Conservation (phyloP, 768 basidiomycete genomes). For the Trametes cubensis region DNA sequence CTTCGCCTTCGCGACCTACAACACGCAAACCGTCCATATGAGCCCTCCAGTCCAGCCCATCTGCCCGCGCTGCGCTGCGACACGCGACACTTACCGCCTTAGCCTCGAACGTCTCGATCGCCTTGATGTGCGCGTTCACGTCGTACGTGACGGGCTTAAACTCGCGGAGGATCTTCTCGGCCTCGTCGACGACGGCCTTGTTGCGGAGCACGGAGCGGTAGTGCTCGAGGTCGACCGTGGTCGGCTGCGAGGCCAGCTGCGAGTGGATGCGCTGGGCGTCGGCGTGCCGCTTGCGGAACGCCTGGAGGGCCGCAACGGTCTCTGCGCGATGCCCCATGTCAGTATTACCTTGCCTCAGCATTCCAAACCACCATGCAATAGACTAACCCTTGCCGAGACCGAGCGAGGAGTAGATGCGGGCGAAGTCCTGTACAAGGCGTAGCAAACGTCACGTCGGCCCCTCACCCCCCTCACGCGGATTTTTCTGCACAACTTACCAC, state of each 20-base stretch:
- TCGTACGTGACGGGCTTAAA: conserved; percentile 98
- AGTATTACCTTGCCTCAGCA: neutral
- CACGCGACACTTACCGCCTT: conserved; percentile 75
- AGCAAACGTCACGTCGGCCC: conserved; percentile 3
- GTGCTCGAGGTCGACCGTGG: conserved; percentile 86
- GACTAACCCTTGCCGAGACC: conserved; percentile 84
- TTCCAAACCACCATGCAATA: neutral
- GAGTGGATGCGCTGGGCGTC: conserved; percentile 80
- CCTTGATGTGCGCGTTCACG: conserved; percentile 84
- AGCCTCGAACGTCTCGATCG: conserved; percentile 94
- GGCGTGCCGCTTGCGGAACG: conserved; percentile 93
- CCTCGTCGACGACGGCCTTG: conserved; percentile 87
- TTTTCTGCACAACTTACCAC: conserved; percentile 40
- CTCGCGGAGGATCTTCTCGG: conserved; percentile 82
- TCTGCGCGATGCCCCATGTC: conserved; percentile 48
- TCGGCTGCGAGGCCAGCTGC: conserved; percentile 68
- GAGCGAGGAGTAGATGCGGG: conserved; percentile 79
- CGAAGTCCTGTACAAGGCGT: conserved; percentile 63
- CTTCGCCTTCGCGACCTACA: conserved; percentile 83
- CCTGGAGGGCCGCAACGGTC: conserved; percentile 86
- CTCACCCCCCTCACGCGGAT: conserved; percentile 1
- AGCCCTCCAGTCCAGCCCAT: neutral
- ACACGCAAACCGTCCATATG: neutral
- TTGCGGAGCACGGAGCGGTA: conserved; percentile 94
- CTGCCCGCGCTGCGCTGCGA: neutral